Evolutionary conservation across 495 filamentous ascomycete genomes (phyloP).

Genomic region (Penicillium bialowiezense): DNA sequence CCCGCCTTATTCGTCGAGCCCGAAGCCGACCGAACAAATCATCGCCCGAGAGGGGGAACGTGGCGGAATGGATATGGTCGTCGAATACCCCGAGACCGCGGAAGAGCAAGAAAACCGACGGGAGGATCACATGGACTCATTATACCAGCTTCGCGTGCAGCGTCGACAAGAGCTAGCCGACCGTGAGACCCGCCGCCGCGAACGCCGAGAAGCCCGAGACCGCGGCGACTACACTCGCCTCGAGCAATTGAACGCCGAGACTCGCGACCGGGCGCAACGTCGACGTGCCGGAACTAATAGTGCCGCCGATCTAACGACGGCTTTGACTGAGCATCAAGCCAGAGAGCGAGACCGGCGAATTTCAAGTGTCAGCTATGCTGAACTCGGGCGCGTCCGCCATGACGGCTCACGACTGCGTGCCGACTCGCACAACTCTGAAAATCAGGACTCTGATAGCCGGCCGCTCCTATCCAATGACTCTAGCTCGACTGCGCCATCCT

Average conservation of each 20-base stretch:
- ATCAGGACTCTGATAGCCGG: slow-evolving; percentile 69
- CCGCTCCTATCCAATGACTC: slow-evolving; percentile 70
- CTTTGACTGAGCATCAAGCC: slow-evolving; percentile 63
- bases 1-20: slow-evolving; percentile 70
- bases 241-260: slow-evolving; percentile 52
- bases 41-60: slow-evolving; percentile 89
- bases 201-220: slow-evolving; percentile 65
- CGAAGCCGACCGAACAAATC: slow-evolving; percentile 75
- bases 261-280: slow-evolving; percentile 17
- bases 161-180: slow-evolving; percentile 73
- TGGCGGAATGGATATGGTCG: slow-evolving; percentile 84
- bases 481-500: slow-evolving; percentile 25
- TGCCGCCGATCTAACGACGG: slow-evolving; percentile 22
- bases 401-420: slow-evolving; percentile 86
- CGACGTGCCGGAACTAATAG: slow-evolving; percentile 28
- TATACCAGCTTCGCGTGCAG: slow-evolving; percentile 85
- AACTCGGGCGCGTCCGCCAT: slow-evolving; percentile 80
- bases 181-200: slow-evolving; percentile 67
- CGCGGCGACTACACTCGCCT: slow-evolving; percentile 64
- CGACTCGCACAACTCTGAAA: slow-evolving; percentile 74
- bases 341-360: slow-evolving; percentile 71
- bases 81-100: slow-evolving; percentile 74
- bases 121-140: slow-evolving; percentile 88
- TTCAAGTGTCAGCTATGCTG: slow-evolving; percentile 81
- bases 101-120: slow-evolving; percentile 75